Conservation (phyloP, 441 rosid genomes). For the Corymbia citriodora region DNA sequence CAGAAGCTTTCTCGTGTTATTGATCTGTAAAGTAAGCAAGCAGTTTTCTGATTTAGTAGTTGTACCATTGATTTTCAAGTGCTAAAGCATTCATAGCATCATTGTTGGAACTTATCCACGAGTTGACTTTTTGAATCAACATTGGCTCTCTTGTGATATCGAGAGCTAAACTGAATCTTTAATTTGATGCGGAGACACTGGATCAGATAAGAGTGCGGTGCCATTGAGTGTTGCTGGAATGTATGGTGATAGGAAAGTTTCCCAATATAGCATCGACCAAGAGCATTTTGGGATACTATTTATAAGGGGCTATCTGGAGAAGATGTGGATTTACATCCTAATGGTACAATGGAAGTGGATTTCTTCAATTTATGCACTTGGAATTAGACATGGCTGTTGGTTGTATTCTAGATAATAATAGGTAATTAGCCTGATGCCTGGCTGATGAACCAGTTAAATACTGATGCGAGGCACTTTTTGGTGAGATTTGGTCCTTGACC, state of each 20-base stretch:
- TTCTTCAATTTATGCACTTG: not conserved
- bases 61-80: not conserved
- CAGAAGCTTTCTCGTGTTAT: conserved; percentile 97
- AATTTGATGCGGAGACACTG: not conserved
- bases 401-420: not conserved
- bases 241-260: not conserved
- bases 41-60: not conserved
- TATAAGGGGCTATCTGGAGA: not conserved
- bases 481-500: not conserved
- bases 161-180: not conserved
- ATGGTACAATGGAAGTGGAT: not conserved
- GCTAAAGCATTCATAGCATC: not conserved
- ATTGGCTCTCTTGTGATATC: not conserved
- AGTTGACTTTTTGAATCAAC: not conserved
- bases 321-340: not conserved
- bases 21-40: conserved; percentile 50
- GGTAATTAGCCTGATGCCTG: not conserved
- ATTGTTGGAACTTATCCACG: not conserved
- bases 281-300: not conserved
- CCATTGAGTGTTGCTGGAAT: not conserved
- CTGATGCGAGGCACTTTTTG: not conserved
- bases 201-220: not conserved
- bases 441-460: not conserved
- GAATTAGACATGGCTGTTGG: not conserved
- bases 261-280: not conserved